A percentile compares a stretch with the other conserved stretches of the same genome.
phyloP scores from a whole-genome alignment of 768 basidiomycete species.

The Fibroporia radiculosa region DNA sequence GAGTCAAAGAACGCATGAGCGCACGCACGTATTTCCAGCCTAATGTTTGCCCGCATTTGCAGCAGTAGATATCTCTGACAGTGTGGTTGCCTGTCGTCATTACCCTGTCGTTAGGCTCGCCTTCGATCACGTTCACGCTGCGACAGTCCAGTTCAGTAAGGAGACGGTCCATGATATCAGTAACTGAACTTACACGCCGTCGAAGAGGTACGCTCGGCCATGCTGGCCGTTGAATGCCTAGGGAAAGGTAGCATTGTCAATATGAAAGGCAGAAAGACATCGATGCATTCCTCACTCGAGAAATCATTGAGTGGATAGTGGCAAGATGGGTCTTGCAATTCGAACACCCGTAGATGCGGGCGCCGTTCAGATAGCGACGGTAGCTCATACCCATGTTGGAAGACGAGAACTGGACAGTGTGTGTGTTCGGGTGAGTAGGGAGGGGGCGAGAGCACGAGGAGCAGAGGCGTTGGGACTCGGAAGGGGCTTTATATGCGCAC shows the following conservation, averaged over 20 bases:
- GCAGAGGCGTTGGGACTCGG: background rate
- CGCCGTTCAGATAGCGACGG: conserved; percentile 77
- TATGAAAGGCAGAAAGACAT: background rate
- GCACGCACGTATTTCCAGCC: conserved; percentile 97
- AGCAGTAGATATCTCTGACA: conserved; percentile 91
- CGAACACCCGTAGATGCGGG: conserved; percentile 83
- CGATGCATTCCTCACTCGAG: conserved; percentile 50
- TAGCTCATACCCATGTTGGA: conserved; percentile 81
- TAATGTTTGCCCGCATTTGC: conserved; percentile 77
- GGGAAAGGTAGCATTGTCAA: conserved; percentile 5
- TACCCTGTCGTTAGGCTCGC: conserved; percentile 81
- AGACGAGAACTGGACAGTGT: background rate
- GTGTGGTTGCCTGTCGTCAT: conserved; percentile 98
- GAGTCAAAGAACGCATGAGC: conserved; percentile 5
- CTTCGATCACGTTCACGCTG: conserved; percentile 89
- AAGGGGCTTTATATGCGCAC: conserved; percentile 2
- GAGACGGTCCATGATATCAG: background rate
- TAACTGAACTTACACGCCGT: conserved; percentile 66
- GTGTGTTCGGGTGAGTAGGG: background rate
- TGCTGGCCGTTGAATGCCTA: conserved; percentile 98
- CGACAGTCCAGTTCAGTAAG: conserved; percentile 7
- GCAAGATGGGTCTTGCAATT: conserved; percentile 85
- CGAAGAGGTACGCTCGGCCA: conserved; percentile 91
- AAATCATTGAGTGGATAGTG: conserved; percentile 88
- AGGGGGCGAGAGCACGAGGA: conserved; percentile 2